Percentiles rank a stretch among this genome's conserved stretches.
phyloP scores from a whole-genome alignment of 176 grass and related monocot species.

The Miscanthus lutarioriparius region DNA sequence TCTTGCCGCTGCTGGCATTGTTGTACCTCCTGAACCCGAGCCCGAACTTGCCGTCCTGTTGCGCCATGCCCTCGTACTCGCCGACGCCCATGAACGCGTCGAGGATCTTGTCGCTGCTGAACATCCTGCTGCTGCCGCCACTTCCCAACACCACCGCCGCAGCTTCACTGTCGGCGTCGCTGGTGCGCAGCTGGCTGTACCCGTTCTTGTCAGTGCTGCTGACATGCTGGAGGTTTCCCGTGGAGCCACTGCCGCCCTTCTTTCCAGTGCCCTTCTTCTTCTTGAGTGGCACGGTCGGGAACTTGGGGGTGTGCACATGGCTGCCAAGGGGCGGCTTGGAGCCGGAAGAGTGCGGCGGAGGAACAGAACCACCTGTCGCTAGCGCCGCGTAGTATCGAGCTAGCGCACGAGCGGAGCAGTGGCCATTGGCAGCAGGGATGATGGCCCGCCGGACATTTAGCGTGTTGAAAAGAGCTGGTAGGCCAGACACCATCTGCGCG shows the following conservation, averaged over 20 bases:
- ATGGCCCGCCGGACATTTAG: conserved; percentile 79
- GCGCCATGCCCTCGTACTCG: conserved; percentile 54
- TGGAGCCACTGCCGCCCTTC: conserved; percentile 5
- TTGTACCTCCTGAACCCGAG: conserved; percentile 84
- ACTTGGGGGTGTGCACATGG: conserved; percentile 62
- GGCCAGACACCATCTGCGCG: conserved; percentile 59
- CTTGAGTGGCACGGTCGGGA: conserved; percentile 33
- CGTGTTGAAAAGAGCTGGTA: conserved; percentile 79
- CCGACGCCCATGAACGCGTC: conserved; percentile 66
- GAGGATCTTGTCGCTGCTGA: conserved; percentile 47
- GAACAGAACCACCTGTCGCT: conserved; percentile 50
- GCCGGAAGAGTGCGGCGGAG: conserved; percentile 59
- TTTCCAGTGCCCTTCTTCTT: conserved; percentile 53
- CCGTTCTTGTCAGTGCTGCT: conserved; percentile 25
- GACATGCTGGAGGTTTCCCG: neutral
- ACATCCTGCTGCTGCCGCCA: conserved; percentile 26
- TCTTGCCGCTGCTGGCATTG: conserved; percentile 19
- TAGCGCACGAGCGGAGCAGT: conserved; percentile 85
- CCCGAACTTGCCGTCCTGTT: conserved; percentile 70
- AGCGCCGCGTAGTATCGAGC: conserved; percentile 90
- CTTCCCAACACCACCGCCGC: neutral
- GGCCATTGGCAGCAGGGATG: conserved; percentile 88
- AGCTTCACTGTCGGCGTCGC: conserved; percentile 21
- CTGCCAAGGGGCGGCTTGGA: conserved; percentile 65
- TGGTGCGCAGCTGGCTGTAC: conserved; percentile 44